Base-by-base conservation (phyloP, 129 eudicot species). In the Dittrichia graveolens region DNA sequence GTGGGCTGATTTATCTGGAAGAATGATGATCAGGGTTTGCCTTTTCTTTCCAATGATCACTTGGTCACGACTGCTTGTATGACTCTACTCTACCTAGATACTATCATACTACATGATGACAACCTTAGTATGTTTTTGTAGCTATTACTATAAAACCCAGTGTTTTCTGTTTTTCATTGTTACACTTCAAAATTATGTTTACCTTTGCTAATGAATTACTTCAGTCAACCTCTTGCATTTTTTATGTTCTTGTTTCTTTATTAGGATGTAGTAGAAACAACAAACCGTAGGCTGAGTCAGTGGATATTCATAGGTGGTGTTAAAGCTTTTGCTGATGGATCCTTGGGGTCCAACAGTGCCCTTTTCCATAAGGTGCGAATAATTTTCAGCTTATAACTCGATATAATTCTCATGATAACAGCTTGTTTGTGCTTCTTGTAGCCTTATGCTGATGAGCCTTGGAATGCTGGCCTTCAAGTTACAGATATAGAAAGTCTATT, bases 281-380 rank as follows among this genome's bases (percentile, higher is more conserved):
- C 74, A 40, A 94, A 97, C n/a, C 85, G 77, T 70, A 83, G 50
- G 74, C 71, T 88, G 83, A 94, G 97, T 75, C 78, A 86, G 67
- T 84, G 97, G 96, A 59, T 94, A 74, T 88, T 84, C 78, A 58
- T 94, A 70, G 97, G 99, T 47, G 99, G 97, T 62, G 89, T 94
- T 9, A 94, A 94, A 80, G 95, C 89, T 75, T 94, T 94, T 80
- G 75, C 85, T 74, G 99, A 94, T 83, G 99, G 99, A 71, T 90
- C 99, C 38, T 71, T 94, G 80, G 99, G 99, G 39, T 94, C 99
- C 63, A 90, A 82, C 69, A 94, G 99, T 86, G 99, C 99, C 47
- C 89, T 94, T 47, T 84, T 94, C 40, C 72, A 88, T 78, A 83
- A 94, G 91, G 99, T 90, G 57, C 70, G 76, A 58, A 52, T 67